A percentile compares a stretch with the other conserved stretches of the same genome.
Evolutionary conservation across 139 green algal genomes (phyloP).

Genomic region (Desmodesmus armatus): DNA sequence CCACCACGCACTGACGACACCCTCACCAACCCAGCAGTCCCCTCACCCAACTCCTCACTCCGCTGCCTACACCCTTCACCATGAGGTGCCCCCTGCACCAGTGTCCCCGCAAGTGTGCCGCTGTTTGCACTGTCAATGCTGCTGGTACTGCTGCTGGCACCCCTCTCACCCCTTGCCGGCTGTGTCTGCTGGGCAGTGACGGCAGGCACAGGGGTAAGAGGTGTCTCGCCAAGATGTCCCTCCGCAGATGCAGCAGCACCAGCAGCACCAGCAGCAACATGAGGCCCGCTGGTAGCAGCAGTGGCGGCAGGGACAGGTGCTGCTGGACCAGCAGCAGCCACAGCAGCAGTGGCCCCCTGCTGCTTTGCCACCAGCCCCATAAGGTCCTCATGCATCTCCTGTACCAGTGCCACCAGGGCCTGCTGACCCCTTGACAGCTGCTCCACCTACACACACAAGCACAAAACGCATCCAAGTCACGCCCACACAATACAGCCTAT

Average conservation of each 20-base stretch:
- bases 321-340: too few species aligned
- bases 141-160: background rate
- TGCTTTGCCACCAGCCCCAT: slow-evolving; percentile 18
- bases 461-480: too few species aligned
- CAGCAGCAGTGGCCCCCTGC: too few species aligned
- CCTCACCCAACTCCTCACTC: background rate
- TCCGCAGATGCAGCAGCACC: background rate
- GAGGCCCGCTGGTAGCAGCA: too few species aligned
- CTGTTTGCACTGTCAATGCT: background rate
- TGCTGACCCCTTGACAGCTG: slow-evolving; percentile 1
- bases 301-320: too few species aligned
- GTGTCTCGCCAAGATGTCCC: too few species aligned
- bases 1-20: background rate
- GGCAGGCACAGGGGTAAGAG: background rate
- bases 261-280: background rate
- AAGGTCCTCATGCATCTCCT: slow-evolving; percentile 25
- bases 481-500: too few species aligned
- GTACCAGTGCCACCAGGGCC: slow-evolving; percentile 28
- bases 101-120: too few species aligned
- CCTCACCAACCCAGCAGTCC: too few species aligned
- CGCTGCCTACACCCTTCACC: too few species aligned
- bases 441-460: too few species aligned
- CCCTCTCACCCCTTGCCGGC: background rate
- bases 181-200: background rate
- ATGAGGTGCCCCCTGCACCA: too few species aligned